These are phyloP conservation scores for Colletotrichum siamense DNA, from an alignment of 2,329 filamentous ascomycete genomes.

Conservation along the genomic window DNA sequence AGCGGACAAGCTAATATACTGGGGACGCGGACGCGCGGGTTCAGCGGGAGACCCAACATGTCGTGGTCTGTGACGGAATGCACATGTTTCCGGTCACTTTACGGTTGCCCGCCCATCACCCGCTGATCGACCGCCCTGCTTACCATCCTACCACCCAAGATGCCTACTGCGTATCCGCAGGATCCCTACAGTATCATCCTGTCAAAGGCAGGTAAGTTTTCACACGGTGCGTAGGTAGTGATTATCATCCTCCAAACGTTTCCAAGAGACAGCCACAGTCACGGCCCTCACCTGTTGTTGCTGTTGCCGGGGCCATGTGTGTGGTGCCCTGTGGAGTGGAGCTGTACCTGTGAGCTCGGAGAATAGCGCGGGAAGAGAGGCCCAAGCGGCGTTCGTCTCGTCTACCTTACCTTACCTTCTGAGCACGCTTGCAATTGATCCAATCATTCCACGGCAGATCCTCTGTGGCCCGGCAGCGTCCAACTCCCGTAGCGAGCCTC, in stretches of 20 bases:
- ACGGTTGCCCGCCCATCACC: not conserved
- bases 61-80: not conserved
- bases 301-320: not conserved
- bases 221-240: not conserved
- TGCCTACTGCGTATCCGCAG: not conserved
- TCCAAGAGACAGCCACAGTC: not conserved
- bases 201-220: not conserved
- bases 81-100: conserved; percentile 4
- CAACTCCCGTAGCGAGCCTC: not conserved
- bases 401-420: too few relatives aligned
- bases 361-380: not conserved
- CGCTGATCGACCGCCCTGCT: not conserved
- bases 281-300: not conserved
- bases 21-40: not conserved
- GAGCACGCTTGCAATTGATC: not conserved
- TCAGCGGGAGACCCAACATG: not conserved
- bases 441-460: not conserved
- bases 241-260: not conserved
- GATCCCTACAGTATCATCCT: not conserved
- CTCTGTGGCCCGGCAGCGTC: not conserved
- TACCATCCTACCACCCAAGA: not conserved
- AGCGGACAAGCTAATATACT: not conserved
- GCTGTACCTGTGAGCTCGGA: not conserved
- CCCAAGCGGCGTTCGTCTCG: conserved; percentile 1
- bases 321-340: not conserved